A percentile compares a stretch with the other conserved stretches of the same genome.
phyloP scores from a whole-genome alignment of 306 rosid species.

The Coriaria nepalensis region DNA sequence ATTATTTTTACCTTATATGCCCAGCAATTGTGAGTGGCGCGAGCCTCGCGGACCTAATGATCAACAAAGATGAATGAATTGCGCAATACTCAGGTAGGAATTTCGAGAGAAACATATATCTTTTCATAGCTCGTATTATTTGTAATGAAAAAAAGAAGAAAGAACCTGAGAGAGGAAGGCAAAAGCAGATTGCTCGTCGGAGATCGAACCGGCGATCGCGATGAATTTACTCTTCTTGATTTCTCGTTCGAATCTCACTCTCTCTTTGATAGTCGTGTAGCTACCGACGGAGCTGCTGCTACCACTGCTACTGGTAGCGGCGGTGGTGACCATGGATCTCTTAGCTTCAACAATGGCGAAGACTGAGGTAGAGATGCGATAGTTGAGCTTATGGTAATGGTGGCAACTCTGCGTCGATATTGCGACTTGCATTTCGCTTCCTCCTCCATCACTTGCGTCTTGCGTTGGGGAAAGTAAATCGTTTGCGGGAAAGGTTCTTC shows the following conservation, averaged over 20 bases:
- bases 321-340: constrained; percentile 30
- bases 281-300: constrained; percentile 26
- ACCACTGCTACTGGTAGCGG: constrained; percentile 20
- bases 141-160: too few relatives aligned
- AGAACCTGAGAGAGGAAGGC: constrained; percentile 69
- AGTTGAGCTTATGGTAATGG: constrained; percentile 12
- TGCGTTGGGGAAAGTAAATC: too few relatives aligned
- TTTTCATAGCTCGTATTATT: too few relatives aligned
- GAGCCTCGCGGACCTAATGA: constrained; percentile 61
- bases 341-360: constrained; percentile 21
- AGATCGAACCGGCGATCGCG: constrained; percentile 62
- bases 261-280: constrained; percentile 57
- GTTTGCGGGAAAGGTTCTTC: too few relatives aligned
- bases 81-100: too few relatives aligned
- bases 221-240: constrained; percentile 87
- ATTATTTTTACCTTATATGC: constrained; percentile 53
- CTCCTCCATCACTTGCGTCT: background rate
- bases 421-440: constrained; percentile 27
- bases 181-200: constrained; percentile 65
- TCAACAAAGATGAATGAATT: background rate
- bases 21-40: constrained; percentile 92
- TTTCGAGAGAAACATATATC: too few relatives aligned
- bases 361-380: constrained; percentile 32
- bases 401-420: constrained; percentile 12
- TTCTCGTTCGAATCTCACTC: constrained; percentile 44